Conservation (phyloP, 345 rosid species). For the Brassica napus region Da-Ae NC_063442.1:33663501-33664000, state of each 20-base stretch:
- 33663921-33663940: neutral
- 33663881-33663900: neutral
- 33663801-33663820: slow-evolving; percentile 2
- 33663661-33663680: slow-evolving; percentile 1
- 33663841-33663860: slow-evolving; percentile 19
- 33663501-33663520: neutral
- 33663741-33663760: slow-evolving; percentile 13
- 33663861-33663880: neutral
- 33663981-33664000: neutral
- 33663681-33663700: neutral
- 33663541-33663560: slow-evolving; percentile 13
- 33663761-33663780: slow-evolving; percentile 20
- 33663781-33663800: slow-evolving; percentile 25
- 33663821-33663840: neutral
- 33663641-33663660: neutral
- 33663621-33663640: neutral
- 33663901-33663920: neutral
- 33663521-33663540: too few species aligned
- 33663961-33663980: neutral
- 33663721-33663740: neutral
- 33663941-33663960: neutral
- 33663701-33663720: neutral
- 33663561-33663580: neutral
- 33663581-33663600: neutral
- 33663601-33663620: neutral